Base-by-base conservation (phyloP, 495 filamentous ascomycete species). In the Podospora anserina region DNA sequence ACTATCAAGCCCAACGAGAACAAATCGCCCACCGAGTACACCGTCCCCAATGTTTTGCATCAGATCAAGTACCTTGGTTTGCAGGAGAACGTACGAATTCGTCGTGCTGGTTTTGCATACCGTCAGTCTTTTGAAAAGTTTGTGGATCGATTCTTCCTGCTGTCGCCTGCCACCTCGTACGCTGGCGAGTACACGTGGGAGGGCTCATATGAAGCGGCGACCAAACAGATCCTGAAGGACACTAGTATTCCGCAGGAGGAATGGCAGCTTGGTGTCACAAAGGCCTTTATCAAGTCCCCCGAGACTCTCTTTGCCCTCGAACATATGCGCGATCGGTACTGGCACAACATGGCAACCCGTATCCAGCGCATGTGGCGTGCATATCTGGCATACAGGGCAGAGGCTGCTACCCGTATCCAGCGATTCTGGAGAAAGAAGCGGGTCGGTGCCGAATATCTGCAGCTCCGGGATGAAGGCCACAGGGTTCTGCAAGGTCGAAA, bases 1-100 rank as follows among this genome's bases (percentile, higher is more conserved):
- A 99, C 96, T 3, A 99, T 99, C 79, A 99, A 99, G 78, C 96
- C 96, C 4, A 99, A 99, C 79, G 96, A 99, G 73, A 98, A 97
- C 81, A 98, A 98, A 78, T 94, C 92, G 11, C 90, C 93, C 0
- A 87, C 86, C 23, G 95, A 99, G 77, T 99, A 97, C 76, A 97
- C 96, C 70, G 84, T 82, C 13, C 88, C 88, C 28, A 97, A 97
- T 74, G 96, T 98, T 44, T 83, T 98, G 69, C 96, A 99, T 85
- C 96, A 99, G 78, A 96, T 99, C 86, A 98, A 99, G 74, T 99
- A 99, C 75, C 90, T 99, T 18, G 96, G 96, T 86, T 82, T 99
- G 9, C 94, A 98, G 75, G 96, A 99, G 82, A 99, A 99, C 85
- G 95, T 99, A 49, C 91, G 96, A 5, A 99, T 99, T 75, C 88